Percentiles rank a stretch among this genome's conserved stretches.
phyloP scores from a whole-genome alignment of 306 rosid genomes.

The Canavalia gladiata region DNA sequence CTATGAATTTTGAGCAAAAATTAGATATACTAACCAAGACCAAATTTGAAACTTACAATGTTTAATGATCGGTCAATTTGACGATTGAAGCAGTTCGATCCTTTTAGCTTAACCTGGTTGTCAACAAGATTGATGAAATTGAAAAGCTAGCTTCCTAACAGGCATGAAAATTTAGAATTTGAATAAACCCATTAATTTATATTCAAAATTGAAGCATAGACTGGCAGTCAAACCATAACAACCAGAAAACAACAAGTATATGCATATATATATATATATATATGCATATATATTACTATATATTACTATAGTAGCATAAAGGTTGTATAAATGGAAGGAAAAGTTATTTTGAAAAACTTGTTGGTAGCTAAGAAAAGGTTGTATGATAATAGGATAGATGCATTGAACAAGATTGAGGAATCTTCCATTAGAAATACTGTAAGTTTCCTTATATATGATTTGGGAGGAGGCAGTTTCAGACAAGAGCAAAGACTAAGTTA shows the following conservation, averaged over 20 bases:
- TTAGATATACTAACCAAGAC: too few relatives aligned
- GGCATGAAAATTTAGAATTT: too few relatives aligned
- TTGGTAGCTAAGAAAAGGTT: conserved; percentile 39
- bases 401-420: conserved; percentile 31
- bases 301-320: background rate
- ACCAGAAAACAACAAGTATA: background rate
- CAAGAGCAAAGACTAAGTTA: too few relatives aligned
- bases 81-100: too few relatives aligned
- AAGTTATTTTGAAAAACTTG: conserved; percentile 39
- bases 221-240: conserved; percentile 24
- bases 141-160: too few relatives aligned
- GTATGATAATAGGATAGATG: conserved; percentile 22
- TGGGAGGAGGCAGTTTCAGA: too few relatives aligned
- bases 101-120: too few relatives aligned
- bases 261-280: background rate
- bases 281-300: background rate
- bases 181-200: too few relatives aligned
- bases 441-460: conserved; percentile 32
- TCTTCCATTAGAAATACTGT: conserved; percentile 40
- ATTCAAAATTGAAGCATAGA: background rate
- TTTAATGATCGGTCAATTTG: too few relatives aligned
- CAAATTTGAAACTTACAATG: too few relatives aligned
- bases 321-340: conserved; percentile 50
- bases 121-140: too few relatives aligned
- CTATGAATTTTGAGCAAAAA: too few relatives aligned